These are phyloP conservation scores for Cubamyces sp. DNA, from an alignment of 768 basidiomycete species.

Conservation along the genomic window DNA sequence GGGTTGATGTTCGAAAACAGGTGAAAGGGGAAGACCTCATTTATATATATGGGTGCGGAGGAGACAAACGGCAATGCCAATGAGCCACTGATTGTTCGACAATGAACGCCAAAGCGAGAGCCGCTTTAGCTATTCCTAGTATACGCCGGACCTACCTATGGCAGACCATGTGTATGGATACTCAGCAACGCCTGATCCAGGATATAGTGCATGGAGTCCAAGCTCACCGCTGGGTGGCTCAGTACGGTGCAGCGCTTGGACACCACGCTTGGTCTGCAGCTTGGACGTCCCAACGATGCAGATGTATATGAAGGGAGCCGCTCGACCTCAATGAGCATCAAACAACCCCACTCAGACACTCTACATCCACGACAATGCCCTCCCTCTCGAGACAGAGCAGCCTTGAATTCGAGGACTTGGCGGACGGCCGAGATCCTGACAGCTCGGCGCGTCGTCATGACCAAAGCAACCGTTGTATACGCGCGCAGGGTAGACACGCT, in stretches of 20 bases:
- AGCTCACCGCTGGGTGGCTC: not conserved
- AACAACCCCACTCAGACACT: not conserved
- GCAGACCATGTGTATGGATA: not conserved
- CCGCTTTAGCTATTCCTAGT: not conserved
- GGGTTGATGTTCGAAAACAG: not conserved
- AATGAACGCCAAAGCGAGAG: not conserved
- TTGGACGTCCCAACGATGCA: not conserved
- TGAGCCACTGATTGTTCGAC: conserved; percentile 1
- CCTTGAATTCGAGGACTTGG: not conserved
- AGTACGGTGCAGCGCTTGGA: not conserved
- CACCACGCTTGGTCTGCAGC: not conserved
- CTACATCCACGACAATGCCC: not conserved
- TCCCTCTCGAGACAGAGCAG: not conserved
- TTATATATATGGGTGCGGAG: not conserved
- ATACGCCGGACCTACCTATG: not conserved
- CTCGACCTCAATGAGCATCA: not conserved
- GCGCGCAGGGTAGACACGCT: not conserved
- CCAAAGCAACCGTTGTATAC: conserved; percentile 8
- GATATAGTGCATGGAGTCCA: not conserved
- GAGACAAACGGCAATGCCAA: not conserved
- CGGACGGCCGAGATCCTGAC: conserved; percentile 5
- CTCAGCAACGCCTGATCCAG: not conserved
- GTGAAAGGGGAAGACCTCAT: not conserved
- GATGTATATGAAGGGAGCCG: not conserved
- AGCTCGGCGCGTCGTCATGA: conserved; percentile 1